Conservation (phyloP, 331 rosid species). For the Quercus tomentella region DNA sequence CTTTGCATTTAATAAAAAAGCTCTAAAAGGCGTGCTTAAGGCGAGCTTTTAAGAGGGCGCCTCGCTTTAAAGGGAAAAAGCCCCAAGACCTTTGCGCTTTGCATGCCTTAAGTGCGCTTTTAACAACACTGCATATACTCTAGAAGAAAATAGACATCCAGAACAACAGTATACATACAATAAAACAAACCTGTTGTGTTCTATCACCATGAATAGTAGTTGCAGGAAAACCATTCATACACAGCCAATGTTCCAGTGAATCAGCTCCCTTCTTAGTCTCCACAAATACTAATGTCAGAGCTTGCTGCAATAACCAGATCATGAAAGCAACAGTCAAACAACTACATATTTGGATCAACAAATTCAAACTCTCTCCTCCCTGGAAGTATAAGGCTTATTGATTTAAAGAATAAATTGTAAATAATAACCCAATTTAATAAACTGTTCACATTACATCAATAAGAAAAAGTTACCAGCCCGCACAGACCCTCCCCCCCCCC, state of each 20-base stretch:
- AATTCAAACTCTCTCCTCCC: neutral
- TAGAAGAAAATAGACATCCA: neutral
- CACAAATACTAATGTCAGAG: conserved; percentile 89
- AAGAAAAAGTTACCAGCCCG: neutral
- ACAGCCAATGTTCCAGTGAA: conserved; percentile 83
- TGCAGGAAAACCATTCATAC: conserved; percentile 78
- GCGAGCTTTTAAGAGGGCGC: too few relatives aligned
- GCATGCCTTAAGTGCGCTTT: neutral
- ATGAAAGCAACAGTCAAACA: neutral
- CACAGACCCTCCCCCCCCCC: neutral
- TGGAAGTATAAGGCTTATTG: neutral
- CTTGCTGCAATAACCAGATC: conserved; percentile 54
- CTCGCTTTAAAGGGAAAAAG: too few relatives aligned
- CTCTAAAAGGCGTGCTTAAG: too few relatives aligned
- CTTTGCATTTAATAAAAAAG: too few relatives aligned
- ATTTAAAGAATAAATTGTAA: neutral
- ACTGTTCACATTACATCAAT: neutral
- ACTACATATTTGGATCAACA: neutral
- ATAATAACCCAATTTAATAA: neutral
- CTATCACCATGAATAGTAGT: conserved; percentile 95
- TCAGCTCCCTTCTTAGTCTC: conserved; percentile 99
- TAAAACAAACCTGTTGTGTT: conserved; percentile 71
- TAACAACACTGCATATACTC: neutral
- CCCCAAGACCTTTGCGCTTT: too few relatives aligned
- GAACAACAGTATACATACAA: conserved; percentile 1